These are phyloP conservation scores for Geotrichum histeridarum DNA, from an alignment of 1,139 yeast species.

Conservation along the genomic window DNA sequence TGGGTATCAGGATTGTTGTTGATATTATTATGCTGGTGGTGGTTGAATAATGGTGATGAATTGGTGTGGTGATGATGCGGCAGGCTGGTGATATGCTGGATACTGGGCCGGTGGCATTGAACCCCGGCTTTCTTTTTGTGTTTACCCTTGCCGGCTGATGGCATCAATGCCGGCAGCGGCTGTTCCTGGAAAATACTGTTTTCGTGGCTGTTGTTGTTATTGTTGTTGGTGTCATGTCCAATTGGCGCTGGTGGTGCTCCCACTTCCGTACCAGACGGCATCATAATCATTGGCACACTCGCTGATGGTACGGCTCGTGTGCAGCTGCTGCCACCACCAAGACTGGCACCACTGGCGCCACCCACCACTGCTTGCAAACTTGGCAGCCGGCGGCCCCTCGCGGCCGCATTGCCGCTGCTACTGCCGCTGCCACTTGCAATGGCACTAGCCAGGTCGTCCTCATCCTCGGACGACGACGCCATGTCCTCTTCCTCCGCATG, in stretches of 20 bases:
- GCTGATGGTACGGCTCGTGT: no score
- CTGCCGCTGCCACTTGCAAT: background rate
- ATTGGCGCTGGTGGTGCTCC: background rate
- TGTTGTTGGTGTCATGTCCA: background rate
- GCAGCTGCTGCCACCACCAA: no score
- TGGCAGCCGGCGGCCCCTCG: background rate
- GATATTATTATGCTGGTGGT: background rate
- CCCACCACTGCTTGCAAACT: no score
- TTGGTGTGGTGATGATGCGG: background rate
- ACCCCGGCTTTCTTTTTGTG: no score
- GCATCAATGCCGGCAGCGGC: background rate
- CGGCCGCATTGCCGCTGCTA: background rate
- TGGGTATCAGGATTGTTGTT: background rate
- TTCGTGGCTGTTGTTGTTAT: no score
- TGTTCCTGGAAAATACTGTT: no score
- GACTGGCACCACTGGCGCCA: no score
- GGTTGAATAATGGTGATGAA: background rate
- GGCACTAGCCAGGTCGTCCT: background rate
- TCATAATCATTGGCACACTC: no score
- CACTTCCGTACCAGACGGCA: no score
- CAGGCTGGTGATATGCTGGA: background rate
- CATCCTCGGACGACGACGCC: background rate
- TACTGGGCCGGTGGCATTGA: background rate
- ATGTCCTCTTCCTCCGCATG: conserved; percentile 1
- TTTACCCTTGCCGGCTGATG: background rate